phyloP scores from a whole-genome alignment of 148 eudicot genomes.

The Hydrangea macrophylla region DNA sequence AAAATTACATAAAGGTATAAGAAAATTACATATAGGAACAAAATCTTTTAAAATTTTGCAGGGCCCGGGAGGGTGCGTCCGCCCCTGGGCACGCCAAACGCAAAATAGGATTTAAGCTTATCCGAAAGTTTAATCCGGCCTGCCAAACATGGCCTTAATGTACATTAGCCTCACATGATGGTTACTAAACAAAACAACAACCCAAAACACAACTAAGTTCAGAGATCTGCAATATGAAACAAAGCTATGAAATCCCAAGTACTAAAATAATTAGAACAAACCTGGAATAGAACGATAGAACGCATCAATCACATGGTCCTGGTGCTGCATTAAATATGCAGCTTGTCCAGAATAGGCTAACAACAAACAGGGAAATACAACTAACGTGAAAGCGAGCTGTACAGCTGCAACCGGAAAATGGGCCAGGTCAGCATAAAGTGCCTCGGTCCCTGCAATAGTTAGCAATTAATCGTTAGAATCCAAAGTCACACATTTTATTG shows the following conservation, averaged over 20 bases:
- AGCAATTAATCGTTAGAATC: conserved; percentile 15
- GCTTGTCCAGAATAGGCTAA: conserved; percentile 96
- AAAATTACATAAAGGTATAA: too few relatives aligned
- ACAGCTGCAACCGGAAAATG: conserved; percentile 89
- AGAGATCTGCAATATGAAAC: not conserved
- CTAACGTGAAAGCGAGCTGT: conserved; percentile 84
- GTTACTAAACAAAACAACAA: too few relatives aligned
- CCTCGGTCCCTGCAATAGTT: conserved; percentile 78
- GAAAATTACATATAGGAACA: too few relatives aligned
- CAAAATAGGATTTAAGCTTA: too few relatives aligned
- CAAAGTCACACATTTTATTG: not conserved
- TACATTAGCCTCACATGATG: too few relatives aligned
- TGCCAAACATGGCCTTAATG: too few relatives aligned
- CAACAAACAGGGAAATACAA: conserved; percentile 96
- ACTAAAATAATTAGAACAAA: conserved; percentile 19
- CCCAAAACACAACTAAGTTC: too few relatives aligned
- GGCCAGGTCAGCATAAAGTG: conserved; percentile 90
- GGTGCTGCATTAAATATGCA: conserved; percentile 76
- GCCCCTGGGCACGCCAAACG: too few relatives aligned
- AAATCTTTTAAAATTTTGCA: too few relatives aligned
- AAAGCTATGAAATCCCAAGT: too few relatives aligned
- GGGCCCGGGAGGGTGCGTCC: too few relatives aligned
- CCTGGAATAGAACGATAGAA: conserved; percentile 98
- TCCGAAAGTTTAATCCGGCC: too few relatives aligned
- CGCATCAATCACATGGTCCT: conserved; percentile 70